Base-by-base conservation (phyloP, 768 basidiomycete species). In the Hemileccinum impolitum region DNA sequence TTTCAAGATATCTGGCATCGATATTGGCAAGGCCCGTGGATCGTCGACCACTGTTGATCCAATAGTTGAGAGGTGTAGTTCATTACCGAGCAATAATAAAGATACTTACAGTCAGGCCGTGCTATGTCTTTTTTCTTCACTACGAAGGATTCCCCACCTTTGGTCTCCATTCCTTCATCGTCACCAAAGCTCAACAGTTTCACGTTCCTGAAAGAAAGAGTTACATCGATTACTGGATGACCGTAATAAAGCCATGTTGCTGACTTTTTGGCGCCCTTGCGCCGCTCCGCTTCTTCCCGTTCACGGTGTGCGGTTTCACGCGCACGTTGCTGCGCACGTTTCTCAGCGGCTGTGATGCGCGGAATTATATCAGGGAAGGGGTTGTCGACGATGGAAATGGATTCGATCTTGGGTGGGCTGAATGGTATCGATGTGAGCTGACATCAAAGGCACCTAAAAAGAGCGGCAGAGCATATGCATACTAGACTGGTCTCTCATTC, bases 361-460 rank as follows among this genome's bases (percentile, higher is more conserved):
- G 95, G 95, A 32, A 94, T 79, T 55, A 98, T 96, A 62, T 98
- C 94, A 46, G 86, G 81, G 65, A 96, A 97, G 0, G 96, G 95
- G 62, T 98, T 95, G 45, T 96, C 93, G 26, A 92, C 63, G 45
- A 99, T 88, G 10, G 84, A 81, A 25, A 95, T 76, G 2, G 79
- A 79, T 58, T 84, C 87, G 65, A 99, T 95, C 64, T 88, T 94
- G 0, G 95, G 94, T 3, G 96, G 93, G 56, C 93, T 94, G 57
- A 0, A 42, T 17, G 12, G n/a, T 3, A 15, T 19, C 11, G 1
- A 9, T 15, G 41, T 56, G 36, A 56, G 49, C 19, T 36, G 36
- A 40, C 25, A 32, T 35, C 26, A 40, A 43, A 25, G n/a, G 19
- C 7, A 34, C 13, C 13, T 11, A 23, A 35, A 15, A 18, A 45